Evolutionary conservation across 208 protist genomes (phyloP), one percentile per base, ranked within the genome.

Genomic region (Herpetomonas samuelpessoai): DNA sequence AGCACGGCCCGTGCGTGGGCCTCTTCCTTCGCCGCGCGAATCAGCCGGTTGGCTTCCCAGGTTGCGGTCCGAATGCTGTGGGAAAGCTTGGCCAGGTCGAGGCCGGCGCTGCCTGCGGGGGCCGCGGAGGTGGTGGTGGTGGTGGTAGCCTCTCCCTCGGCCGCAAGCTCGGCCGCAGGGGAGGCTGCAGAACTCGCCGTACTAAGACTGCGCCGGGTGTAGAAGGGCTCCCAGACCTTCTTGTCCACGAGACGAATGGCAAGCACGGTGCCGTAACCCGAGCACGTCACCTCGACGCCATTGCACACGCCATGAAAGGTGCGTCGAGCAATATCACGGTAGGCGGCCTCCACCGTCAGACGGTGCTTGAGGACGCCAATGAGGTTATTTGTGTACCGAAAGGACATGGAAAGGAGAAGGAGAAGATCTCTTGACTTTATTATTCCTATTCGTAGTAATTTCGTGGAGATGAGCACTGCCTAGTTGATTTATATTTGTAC

Each of bases 371-470:
- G 49, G 21, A 58, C 76, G 44, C 85, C 85, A 21, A 95, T 73
- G 18, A 95, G 70, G 68, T 86, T 83, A 58, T 95, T 95, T 1
- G 88, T 92, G 63, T 91, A 95, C 0, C 88, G 85, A 62, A 95
- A 95, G 0, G 88, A 95, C 88, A 95, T 95, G 24, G 22, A 9
- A 21, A n/a, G 4, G 7, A 7, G 25, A 1, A 24, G 25, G 35
- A 7, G 16, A 41, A n/a, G n/a, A n/a, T n/a, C n/a, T n/a, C n/a
- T n/a, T n/a, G n/a, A n/a, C n/a, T n/a, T n/a, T n/a, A n/a, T n/a
- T n/a, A n/a, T n/a, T n/a, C n/a, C n/a, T n/a, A n/a, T n/a, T n/a
- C n/a, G n/a, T n/a, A n/a, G n/a, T n/a, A n/a, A n/a, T n/a, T n/a
- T n/a, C n/a, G n/a, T n/a, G n/a, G n/a, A n/a, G n/a, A n/a, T n/a